Base-by-base conservation (phyloP, 345 rosid genomes). In the Eucalyptus pauciflora region DNA sequence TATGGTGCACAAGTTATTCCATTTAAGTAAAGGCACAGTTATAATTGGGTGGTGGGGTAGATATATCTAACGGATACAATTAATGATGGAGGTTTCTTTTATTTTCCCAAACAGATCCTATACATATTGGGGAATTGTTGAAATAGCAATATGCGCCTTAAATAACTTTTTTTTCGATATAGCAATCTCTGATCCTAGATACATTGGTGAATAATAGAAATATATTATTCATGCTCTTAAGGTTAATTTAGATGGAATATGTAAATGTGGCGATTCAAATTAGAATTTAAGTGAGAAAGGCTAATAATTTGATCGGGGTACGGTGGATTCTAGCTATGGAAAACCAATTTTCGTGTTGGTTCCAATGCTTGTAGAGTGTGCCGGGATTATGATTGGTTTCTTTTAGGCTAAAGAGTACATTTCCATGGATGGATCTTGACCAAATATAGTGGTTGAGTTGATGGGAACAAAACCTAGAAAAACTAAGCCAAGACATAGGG, bases 251-350 rank as follows among this genome's bases (percentile, higher is more conserved):
- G 20, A 18, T 18, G 25, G 46, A 37, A 33, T 10, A 33, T 7
- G 8, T 25, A 76, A 76, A 10, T 41, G 43, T 13, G 13, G 48
- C 24, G 8, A 41, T 76, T 20, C 29, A 3, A 76, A 76, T 24
- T 24, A 41, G 13, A 76, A 10, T 76, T 76, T 41, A 41, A 41
- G 48, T 8, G 8, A 76, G 85, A 76, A 11, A 76, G 48, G 87
- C 86, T 83, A 49, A 86, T 87, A 91, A 89, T 88, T 87, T 92
- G 54, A 69, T 89, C 87, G 86, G 81, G 89, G 90, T 87, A 88
- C 80, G 50, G 90, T 31, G 10, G 27, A 51, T 86, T 13, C 15
- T 86, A 51, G 64, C 43, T 11, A 33, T 46, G 13, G 43, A 20
- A 52, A 51, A 46, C 87, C 56, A 51, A n/a, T 27, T 31, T 51